phyloP scores from a whole-genome alignment of 192 early-diverging fungal genomes.

The Coemansia sp. region DNA sequence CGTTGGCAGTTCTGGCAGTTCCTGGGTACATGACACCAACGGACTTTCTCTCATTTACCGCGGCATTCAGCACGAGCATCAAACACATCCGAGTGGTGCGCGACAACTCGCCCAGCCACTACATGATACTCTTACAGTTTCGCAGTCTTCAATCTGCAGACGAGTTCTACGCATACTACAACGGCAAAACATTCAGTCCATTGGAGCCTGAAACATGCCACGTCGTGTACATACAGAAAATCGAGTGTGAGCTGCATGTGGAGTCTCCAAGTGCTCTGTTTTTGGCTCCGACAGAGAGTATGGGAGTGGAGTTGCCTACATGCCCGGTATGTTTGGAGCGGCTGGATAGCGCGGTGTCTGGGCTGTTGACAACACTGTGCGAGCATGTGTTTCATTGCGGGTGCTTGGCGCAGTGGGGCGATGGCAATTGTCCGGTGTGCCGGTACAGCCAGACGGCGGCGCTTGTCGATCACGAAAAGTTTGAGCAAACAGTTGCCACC shows the following conservation, averaged over 20 bases:
- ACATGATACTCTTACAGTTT: slow-evolving; percentile 86
- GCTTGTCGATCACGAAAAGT: slow-evolving; percentile 40
- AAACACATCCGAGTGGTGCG: slow-evolving; percentile 74
- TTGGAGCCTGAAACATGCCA: slow-evolving; percentile 82
- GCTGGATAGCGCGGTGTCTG: slow-evolving; percentile 87
- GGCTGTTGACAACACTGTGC: slow-evolving; percentile 87
- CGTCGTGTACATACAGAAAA: slow-evolving; percentile 75
- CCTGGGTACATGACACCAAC: slow-evolving; percentile 85
- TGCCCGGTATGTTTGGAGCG: slow-evolving; percentile 97
- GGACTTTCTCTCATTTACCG: slow-evolving; percentile 86
- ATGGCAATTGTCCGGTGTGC: slow-evolving; percentile 90
- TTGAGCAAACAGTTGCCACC: slow-evolving; percentile 11
- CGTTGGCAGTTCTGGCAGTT: slow-evolving; percentile 78
- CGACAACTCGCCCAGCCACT: slow-evolving; percentile 81
- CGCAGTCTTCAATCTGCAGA: slow-evolving; percentile 55
- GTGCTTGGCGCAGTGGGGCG: slow-evolving; percentile 90
- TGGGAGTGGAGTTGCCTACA: slow-evolving; percentile 70
- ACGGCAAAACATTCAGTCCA: slow-evolving; percentile 80
- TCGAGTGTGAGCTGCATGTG: slow-evolving; percentile 61
- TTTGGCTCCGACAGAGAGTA: slow-evolving; percentile 18
- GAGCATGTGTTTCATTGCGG: slow-evolving; percentile 94
- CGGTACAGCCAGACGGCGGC: slow-evolving; percentile 64
- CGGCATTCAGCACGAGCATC: slow-evolving; percentile 63
- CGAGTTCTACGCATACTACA: slow-evolving; percentile 74
- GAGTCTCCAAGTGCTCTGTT: slow-evolving; percentile 19